These are phyloP conservation scores for Austroboletus rostrupii DNA, from an alignment of 1,284 basidiomycete genomes.

Conservation along the genomic window DNA sequence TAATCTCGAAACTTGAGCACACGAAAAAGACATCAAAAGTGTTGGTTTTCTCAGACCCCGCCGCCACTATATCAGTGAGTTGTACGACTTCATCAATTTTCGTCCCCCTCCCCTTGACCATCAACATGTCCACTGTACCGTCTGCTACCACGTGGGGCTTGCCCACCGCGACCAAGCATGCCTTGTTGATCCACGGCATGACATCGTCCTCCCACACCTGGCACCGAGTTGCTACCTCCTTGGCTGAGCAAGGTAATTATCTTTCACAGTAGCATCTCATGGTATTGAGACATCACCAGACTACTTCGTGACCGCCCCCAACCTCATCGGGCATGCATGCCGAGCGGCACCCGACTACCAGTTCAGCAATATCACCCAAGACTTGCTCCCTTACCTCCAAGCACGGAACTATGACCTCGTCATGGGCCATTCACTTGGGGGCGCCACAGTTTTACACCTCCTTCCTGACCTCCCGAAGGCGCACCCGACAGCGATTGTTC, in stretches of 20 bases:
- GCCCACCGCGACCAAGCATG: constrained; percentile 11
- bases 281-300: constrained; percentile 9
- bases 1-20: no score
- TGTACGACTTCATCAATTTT: no score
- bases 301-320: constrained; percentile 23
- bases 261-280: no score
- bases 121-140: no score
- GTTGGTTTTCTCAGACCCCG: no score
- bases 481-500: constrained; percentile 18
- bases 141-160: constrained; percentile 21
- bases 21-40: no score
- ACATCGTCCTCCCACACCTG: constrained; percentile 21
- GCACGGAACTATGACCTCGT: constrained; percentile 16
- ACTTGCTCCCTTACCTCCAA: constrained; percentile 23
- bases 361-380: constrained; percentile 12
- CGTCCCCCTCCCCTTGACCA: no score
- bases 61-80: no score
- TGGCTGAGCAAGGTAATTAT: constrained; percentile 18
- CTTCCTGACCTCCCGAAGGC: constrained; percentile 13
- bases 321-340: constrained; percentile 22
- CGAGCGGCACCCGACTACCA: constrained; percentile 16
- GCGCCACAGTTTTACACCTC: constrained; percentile 10
- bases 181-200: constrained; percentile 22
- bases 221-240: constrained; percentile 17
- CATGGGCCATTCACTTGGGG: constrained; percentile 26